Evolutionary conservation across 495 filamentous ascomycete genomes (phyloP).

Genomic region (Aspergillus sclerotioniger): DNA sequence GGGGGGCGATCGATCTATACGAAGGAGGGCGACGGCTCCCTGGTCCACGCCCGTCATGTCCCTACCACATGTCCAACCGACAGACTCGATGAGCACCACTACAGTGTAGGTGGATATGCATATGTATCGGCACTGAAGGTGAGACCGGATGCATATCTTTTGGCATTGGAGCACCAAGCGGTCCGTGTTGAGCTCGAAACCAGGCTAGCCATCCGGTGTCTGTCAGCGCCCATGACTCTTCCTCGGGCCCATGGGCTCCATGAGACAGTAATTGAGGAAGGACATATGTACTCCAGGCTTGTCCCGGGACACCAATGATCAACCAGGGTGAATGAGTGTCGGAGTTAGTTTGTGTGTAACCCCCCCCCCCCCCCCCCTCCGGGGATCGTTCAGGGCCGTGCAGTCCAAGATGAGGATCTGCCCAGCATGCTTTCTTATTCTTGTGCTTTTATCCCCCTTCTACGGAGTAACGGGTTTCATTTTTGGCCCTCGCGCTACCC

Average conservation of each 20-base stretch:
- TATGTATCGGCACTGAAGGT: conserved; percentile 4
- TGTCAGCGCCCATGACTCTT: neutral
- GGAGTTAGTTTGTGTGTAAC: neutral
- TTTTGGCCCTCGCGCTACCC: neutral
- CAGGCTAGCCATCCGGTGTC: conserved; percentile 1
- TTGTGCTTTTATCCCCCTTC: neutral
- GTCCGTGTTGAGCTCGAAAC: conserved; percentile 16
- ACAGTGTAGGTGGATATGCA: conserved; percentile 6
- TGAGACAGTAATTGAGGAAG: conserved; percentile 1
- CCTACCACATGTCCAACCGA: conserved; percentile 1
- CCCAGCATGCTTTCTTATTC: neutral
- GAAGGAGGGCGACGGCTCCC: neutral
- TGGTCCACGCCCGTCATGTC: neutral
- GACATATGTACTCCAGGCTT: neutral
- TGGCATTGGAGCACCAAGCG: conserved; percentile 16
- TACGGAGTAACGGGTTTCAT: neutral
- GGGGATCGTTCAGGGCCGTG: neutral
- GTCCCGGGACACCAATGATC: conserved; percentile 7
- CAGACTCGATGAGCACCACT: neutral
- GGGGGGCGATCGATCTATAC: too few relatives aligned
- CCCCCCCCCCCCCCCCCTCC: neutral
- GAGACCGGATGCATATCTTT: conserved; percentile 13
- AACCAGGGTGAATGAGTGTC: neutral
- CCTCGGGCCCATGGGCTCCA: neutral
- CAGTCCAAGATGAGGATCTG: conserved; percentile 7